Evolutionary conservation across 2,329 filamentous ascomycete genomes (phyloP).

Genomic region (Xylaria sp.): DNA sequence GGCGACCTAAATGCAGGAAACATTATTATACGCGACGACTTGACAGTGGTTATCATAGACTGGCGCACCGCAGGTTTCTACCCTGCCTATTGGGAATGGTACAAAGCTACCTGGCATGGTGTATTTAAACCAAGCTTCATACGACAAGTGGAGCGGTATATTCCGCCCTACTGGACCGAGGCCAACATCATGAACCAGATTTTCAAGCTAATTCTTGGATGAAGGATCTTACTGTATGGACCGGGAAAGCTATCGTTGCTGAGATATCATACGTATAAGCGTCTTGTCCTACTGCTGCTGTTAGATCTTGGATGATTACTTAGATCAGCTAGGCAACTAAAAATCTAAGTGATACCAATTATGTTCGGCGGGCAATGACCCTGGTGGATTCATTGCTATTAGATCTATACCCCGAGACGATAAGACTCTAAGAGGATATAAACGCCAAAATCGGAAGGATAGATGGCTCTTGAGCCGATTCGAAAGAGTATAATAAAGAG

Average conservation of each 20-base stretch:
- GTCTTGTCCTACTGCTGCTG: too few species aligned
- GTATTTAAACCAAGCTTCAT: constrained; percentile 34
- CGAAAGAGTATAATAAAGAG: background rate
- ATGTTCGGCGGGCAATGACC: too few species aligned
- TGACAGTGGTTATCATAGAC: constrained; percentile 28
- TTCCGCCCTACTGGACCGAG: constrained; percentile 37
- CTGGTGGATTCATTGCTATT: too few species aligned
- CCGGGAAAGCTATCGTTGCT: too few species aligned
- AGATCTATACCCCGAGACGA: too few species aligned
- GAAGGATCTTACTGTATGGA: background rate
- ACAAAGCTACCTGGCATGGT: constrained; percentile 34
- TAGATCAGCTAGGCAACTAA: too few species aligned
- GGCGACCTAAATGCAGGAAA: constrained; percentile 30
- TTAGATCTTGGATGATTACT: too few species aligned
- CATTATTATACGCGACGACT: constrained; percentile 32
- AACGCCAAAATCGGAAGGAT: too few species aligned
- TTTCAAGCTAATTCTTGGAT: constrained; percentile 1
- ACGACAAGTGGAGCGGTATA: constrained; percentile 34
- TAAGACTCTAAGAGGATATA: too few species aligned
- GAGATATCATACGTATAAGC: too few species aligned
- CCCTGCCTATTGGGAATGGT: constrained; percentile 32
- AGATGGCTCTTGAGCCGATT: too few species aligned
- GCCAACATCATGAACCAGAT: constrained; percentile 28
- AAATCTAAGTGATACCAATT: too few species aligned
- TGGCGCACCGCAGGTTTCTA: constrained; percentile 34